phyloP scores from a whole-genome alignment of 2,329 filamentous ascomycete genomes.

The Aspergillus hortae region DNA sequence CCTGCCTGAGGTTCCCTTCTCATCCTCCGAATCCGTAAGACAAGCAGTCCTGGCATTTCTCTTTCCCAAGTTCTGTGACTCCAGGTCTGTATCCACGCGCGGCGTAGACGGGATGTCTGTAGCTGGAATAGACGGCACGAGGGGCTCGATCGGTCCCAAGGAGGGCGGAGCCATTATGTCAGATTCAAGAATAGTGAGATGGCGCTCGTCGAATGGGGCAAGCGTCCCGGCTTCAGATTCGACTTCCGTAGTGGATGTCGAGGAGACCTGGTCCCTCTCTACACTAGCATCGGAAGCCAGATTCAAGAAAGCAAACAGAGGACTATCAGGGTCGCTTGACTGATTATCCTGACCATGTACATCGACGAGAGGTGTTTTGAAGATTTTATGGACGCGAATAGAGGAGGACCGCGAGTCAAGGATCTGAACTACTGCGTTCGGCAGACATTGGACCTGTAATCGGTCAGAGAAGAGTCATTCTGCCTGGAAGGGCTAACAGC shows the following conservation, averaged over 20 bases:
- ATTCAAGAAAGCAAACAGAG: slow-evolving; percentile 15
- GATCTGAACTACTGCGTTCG: slow-evolving; percentile 20
- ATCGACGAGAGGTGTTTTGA: slow-evolving; percentile 9
- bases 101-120: not conserved
- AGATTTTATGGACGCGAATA: slow-evolving; percentile 10
- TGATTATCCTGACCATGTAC: slow-evolving; percentile 3
- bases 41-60: not conserved
- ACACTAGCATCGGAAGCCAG: not conserved
- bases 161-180: too few species aligned
- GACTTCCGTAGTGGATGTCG: too few species aligned
- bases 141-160: too few species aligned
- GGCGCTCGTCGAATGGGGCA: too few species aligned
- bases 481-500: not conserved
- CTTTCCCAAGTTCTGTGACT: not conserved
- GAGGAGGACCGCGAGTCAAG: slow-evolving; percentile 14
- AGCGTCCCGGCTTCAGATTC: too few species aligned
- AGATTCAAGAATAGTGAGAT: too few species aligned
- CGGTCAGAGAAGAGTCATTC: not conserved
- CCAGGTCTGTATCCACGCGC: not conserved
- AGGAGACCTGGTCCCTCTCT: too few species aligned
- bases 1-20: too few species aligned
- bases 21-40: too few species aligned
- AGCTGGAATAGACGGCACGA: too few species aligned
- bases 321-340: not conserved
- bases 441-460: slow-evolving; percentile 21